Evolutionary conservation across 176 grass and related monocot genomes (phyloP), one percentile per base, ranked within the genome.

Genomic region (Poa pratensis): DNA sequence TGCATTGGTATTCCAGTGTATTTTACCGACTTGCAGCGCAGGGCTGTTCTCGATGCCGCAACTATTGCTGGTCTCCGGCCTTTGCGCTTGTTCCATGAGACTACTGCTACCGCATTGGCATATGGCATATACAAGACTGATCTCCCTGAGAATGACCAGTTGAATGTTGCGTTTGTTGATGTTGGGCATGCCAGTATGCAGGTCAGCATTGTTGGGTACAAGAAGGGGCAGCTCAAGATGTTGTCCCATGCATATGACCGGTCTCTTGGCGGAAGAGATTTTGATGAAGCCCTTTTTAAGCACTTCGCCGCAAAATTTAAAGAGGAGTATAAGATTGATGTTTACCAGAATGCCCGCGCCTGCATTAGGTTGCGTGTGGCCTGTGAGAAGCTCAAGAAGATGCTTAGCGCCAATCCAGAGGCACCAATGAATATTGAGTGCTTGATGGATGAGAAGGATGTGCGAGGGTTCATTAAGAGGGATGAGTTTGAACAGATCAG

Each of bases 121-220:
- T 98, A 98, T 70, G 96, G 96, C 34, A 98, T 98, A 18, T 98
- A 98, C 20, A 95, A 95, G 66, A 98, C 89, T 35, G 93, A 98
- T 72, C 88, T 95, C 51, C 89, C 93, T 0, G 93, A 98, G 85
- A 78, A 82, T 12, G 93, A 98, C 0, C 91, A 88, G 61, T 9
- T 92, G 5, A 95, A 94, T 5, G 96, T 98, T 3, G 96, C 89
- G 1, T 98, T 98, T 72, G 89, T 98, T 6, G 96, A 98, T 83
- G 88, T 95, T 0, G 96, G 93, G 6, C 93, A 98, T 81, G 87
- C 85, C 6, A 98, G 93, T 75, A 98, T 98, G 93, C 91, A 95
- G 74, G 95, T 97, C 16, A 86, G 92, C 43, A 78, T 97, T 80
- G 90, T 91, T 0, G 86, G 87, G 7, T 94, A 84, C 71, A 90